These are phyloP conservation scores for Neurospora intermedia DNA, from an alignment of 495 filamentous ascomycete species.

Conservation along the genomic window DNA sequence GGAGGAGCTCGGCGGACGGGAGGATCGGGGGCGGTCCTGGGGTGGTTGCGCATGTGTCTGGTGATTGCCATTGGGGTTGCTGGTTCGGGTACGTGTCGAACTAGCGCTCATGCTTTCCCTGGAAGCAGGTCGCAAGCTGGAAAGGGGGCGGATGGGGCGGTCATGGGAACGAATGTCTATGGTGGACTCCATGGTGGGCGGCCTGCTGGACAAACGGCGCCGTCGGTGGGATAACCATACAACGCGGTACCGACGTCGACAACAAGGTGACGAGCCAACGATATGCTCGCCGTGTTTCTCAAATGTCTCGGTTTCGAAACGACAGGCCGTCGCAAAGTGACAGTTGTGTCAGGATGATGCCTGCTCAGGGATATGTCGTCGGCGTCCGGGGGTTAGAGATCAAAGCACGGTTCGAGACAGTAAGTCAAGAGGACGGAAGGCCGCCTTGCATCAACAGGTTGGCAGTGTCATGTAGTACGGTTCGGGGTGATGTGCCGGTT, in stretches of 20 bases:
- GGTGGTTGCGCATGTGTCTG: constrained; percentile 2
- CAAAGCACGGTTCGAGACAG: neutral
- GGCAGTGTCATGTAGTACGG: neutral
- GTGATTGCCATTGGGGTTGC: constrained; percentile 29
- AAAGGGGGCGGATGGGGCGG: constrained; percentile 20
- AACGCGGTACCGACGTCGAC: neutral
- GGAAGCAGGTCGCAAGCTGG: constrained; percentile 24
- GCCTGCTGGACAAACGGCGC: constrained; percentile 4
- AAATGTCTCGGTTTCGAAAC: neutral
- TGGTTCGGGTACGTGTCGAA: constrained; percentile 29
- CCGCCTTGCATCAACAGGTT: neutral
- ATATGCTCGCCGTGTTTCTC: neutral
- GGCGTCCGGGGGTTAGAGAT: neutral
- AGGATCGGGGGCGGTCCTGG: constrained; percentile 15
- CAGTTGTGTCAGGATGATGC: neutral
- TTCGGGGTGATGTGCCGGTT: neutral
- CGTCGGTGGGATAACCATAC: constrained; percentile 8
- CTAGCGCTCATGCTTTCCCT: constrained; percentile 26
- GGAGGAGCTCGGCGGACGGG: constrained; percentile 3
- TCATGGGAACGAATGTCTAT: constrained; percentile 8
- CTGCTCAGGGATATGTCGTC: neutral
- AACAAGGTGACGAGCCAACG: neutral
- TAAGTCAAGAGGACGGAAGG: neutral
- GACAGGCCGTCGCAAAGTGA: neutral
- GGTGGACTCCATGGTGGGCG: constrained; percentile 17